Evolutionary conservation across 208 protist species (phyloP).

Genomic region (Novymonas esmeraldas): DNA sequence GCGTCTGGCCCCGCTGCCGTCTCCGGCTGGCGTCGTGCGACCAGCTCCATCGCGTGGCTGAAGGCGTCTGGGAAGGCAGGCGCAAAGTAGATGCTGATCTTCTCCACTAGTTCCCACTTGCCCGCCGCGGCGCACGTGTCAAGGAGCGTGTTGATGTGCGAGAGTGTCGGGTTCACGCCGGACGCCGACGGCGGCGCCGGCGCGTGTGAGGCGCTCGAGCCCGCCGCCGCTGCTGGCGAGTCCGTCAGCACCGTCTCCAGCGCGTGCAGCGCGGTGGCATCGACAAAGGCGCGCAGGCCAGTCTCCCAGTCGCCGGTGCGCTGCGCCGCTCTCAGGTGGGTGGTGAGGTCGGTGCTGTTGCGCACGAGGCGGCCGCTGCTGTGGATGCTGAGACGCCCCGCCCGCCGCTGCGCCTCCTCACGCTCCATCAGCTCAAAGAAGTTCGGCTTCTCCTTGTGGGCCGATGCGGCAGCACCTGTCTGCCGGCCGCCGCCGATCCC

Average conservation of each 20-base stretch:
- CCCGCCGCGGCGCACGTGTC: conserved; percentile 55
- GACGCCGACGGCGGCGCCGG: conserved; percentile 4
- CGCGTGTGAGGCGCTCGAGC: not conserved
- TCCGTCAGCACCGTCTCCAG: not conserved
- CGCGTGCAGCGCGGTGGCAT: conserved; percentile 32
- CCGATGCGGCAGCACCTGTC: not conserved
- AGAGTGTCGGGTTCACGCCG: conserved; percentile 39
- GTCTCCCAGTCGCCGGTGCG: conserved; percentile 77
- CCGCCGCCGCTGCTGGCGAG: not conserved
- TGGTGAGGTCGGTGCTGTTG: conserved; percentile 76
- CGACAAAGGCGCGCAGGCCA: conserved; percentile 57
- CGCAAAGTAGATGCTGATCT: conserved; percentile 50
- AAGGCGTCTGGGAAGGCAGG: conserved; percentile 37
- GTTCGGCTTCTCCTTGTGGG: conserved; percentile 25
- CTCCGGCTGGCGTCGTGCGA: conserved; percentile 15
- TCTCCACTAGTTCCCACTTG: conserved; percentile 54
- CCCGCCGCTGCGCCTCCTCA: conserved; percentile 51
- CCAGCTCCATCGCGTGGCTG: conserved; percentile 33
- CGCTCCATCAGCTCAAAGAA: conserved; percentile 72
- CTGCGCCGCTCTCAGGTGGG: conserved; percentile 54
- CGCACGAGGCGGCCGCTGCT: conserved; percentile 37
- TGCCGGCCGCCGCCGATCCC: not conserved
- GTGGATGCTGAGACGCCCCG: conserved; percentile 48
- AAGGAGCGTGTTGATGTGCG: conserved; percentile 57
- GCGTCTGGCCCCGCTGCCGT: not conserved